phyloP scores from a whole-genome alignment of 179 eudicot species.

The Heliamphora pulchella region DNA sequence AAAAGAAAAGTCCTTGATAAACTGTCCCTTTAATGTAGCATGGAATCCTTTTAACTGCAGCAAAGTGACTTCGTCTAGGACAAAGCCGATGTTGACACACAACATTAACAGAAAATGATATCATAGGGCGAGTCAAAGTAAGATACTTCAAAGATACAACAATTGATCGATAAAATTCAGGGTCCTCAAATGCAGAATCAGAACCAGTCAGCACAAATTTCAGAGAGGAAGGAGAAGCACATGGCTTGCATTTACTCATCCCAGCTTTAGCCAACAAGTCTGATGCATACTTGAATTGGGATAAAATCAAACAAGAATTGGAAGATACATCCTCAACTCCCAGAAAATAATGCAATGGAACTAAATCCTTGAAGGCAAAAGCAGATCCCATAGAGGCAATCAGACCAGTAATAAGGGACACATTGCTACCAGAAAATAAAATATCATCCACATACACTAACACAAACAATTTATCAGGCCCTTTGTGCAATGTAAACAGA shows the following conservation, averaged over 20 bases:
- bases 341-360: neutral
- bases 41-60: no score
- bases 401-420: fast-evolving
- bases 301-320: no score
- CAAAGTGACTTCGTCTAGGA: no score
- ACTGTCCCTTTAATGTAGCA: no score
- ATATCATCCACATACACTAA: neutral
- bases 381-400: neutral
- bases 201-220: no score
- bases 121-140: no score
- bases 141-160: no score
- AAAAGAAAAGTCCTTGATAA: no score
- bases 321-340: neutral
- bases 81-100: no score
- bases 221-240: neutral
- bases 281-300: neutral
- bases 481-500: neutral
- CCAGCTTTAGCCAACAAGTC: neutral
- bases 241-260: neutral
- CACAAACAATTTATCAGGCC: neutral
- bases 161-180: no score
- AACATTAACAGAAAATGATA: no score
- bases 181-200: no score
- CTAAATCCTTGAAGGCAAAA: neutral
- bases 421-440: neutral